Base-by-base conservation (phyloP, 2,329 filamentous ascomycete genomes). In the Clonostachys byssicola region DNA sequence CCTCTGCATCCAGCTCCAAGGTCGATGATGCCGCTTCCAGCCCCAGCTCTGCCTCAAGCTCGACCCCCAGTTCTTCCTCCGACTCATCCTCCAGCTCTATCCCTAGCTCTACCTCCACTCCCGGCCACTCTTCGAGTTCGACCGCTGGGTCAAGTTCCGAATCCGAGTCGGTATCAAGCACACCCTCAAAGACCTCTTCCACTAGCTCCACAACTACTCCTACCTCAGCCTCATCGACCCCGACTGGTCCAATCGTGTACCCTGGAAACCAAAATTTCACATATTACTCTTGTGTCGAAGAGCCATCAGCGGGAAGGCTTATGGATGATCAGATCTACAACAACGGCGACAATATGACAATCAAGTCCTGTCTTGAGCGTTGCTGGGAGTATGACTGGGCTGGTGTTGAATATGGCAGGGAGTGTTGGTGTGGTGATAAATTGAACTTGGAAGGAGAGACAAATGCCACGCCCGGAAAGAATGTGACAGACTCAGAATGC, bases 371-470 rank as follows among this genome's bases (percentile, higher is more conserved):
- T 44, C 49, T 67, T 2, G 55, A 61, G 42, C 56, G 56, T 2
- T 70, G 67, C 43, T 57, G 53, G 36, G 51, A 60, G 17, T 68
- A 63, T 46, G 58, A 57, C 7, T 70, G 58, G 20, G 65, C 61
- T 1, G 67, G 66, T 10, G 57, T 69, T 5, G 64, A 70, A 44
- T 68, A 69, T 34, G 64, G 63, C 7, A 57, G 55, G 3, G 66
- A 70, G 18, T 70, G 67, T 23, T 70, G 63, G 59, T 70, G 66
- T 40, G 64, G 64, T 6, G 59, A 67, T 43, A 42, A 45, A 1
- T 47, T 70, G 10, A 57, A 59, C 20, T 54, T 62, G 23, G 53
- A 53, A 6, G 64, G 61, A 1, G 56, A 49, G 48, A 33, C 46
- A 6, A 48, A 49, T 10, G 43, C 52, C 1, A 52, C 47, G 3